phyloP scores from a whole-genome alignment of 2,329 filamentous ascomycete species.

The Stagonosporopsis rhizophila region DNA sequence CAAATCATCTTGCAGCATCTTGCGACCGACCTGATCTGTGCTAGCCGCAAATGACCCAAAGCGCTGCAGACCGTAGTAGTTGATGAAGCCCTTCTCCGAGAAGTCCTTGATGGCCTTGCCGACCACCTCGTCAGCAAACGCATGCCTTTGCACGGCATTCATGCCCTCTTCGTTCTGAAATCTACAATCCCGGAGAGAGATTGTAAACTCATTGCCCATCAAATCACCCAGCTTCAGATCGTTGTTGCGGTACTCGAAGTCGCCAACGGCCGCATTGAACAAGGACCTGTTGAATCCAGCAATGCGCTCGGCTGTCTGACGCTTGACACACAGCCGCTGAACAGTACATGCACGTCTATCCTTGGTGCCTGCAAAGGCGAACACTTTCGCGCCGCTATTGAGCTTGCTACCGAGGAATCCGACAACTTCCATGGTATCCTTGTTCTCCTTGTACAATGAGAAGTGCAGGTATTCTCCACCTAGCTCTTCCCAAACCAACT shows the following conservation, averaged over 20 bases:
- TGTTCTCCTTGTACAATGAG: constrained; percentile 94
- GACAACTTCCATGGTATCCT: constrained; percentile 92
- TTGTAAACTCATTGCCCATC: constrained; percentile 88
- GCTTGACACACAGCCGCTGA: constrained; percentile 76
- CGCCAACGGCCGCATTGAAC: constrained; percentile 71
- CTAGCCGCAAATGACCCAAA: constrained; percentile 89
- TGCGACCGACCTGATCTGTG: constrained; percentile 83
- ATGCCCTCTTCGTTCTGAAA: constrained; percentile 59
- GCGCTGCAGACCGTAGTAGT: constrained; percentile 97
- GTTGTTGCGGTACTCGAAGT: constrained; percentile 77
- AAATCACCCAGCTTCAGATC: constrained; percentile 84
- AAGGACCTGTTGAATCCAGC: constrained; percentile 67
- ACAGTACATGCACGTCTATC: constrained; percentile 86
- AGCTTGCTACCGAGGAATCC: constrained; percentile 77
- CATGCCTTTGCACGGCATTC: constrained; percentile 45
- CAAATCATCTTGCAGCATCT: constrained; percentile 83
- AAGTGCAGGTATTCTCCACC: constrained; percentile 88
- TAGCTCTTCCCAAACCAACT: constrained; percentile 67
- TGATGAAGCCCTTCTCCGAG: constrained; percentile 81
- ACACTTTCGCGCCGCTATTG: constrained; percentile 71
- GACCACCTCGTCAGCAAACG: constrained; percentile 61
- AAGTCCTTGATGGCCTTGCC: constrained; percentile 70
- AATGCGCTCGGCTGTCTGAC: constrained; percentile 68
- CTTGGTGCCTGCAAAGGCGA: constrained; percentile 88
- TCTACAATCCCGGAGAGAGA: constrained; percentile 85